phyloP scores from a whole-genome alignment of 495 filamentous ascomycete genomes.

The Friedmanniomyces endolithicus region DNA sequence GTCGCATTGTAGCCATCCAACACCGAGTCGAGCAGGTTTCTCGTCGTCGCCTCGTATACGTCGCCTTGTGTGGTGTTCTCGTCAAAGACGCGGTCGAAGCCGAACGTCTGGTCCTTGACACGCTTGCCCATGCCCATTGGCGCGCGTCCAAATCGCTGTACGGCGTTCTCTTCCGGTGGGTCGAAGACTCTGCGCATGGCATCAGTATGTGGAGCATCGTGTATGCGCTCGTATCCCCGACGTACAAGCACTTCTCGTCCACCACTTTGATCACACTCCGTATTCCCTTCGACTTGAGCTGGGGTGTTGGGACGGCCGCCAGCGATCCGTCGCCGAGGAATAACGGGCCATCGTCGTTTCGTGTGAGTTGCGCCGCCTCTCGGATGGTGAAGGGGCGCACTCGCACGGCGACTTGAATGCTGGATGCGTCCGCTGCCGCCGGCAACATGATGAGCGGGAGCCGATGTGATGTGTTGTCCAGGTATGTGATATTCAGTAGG shows the following conservation, averaged over 20 bases:
- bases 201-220: neutral
- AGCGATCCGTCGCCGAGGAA: slow-evolving; percentile 94
- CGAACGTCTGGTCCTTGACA: slow-evolving; percentile 96
- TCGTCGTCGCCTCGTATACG: slow-evolving; percentile 91
- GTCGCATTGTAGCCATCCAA: slow-evolving; percentile 98
- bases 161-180: slow-evolving; percentile 88
- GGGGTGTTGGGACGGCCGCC: slow-evolving; percentile 64
- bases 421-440: slow-evolving; percentile 40
- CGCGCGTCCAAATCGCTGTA: slow-evolving; percentile 78
- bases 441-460: neutral
- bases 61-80: slow-evolving; percentile 87
- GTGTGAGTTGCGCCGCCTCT: slow-evolving; percentile 56
- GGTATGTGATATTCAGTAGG: too few relatives aligned
- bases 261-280: slow-evolving; percentile 89
- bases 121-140: slow-evolving; percentile 78
- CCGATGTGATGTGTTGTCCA: too few relatives aligned
- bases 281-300: slow-evolving; percentile 75
- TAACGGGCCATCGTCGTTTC: slow-evolving; percentile 71
- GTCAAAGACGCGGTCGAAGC: slow-evolving; percentile 93
- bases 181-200: slow-evolving; percentile 69
- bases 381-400: slow-evolving; percentile 87
- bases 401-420: slow-evolving; percentile 68
- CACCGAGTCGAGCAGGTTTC: slow-evolving; percentile 79
- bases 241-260: slow-evolving; percentile 90
- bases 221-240: slow-evolving; percentile 11